Evolutionary conservation across 2,329 filamentous ascomycete species (phyloP), one percentile per base, ranked within the genome.

Genomic region (Diaporthe citri): DNA sequence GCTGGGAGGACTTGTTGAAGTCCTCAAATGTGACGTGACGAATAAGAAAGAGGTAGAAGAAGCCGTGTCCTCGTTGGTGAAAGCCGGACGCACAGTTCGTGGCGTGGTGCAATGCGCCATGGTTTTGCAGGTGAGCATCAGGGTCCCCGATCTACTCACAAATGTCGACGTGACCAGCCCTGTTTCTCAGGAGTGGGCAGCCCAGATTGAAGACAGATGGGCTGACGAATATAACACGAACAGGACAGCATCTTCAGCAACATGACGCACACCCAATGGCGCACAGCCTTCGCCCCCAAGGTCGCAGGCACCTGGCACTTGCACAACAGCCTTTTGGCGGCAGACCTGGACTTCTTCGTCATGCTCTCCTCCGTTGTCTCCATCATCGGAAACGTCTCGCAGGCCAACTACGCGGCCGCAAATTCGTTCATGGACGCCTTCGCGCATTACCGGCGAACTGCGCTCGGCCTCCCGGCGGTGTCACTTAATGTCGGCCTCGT

Each of bases 341-440:
- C 56, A 73, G 71, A 76, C 2, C 75, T 83, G 10, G 82, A 83
- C 72, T 81, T 83, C 76, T 83, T 83, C 75, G 72, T 83, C 60
- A 70, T 81, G 66, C 77, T 80, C 36, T 78, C 79, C 3, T 80
- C 78, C 7, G 60, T 78, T 22, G 76, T 77, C 6, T 78, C 76
- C 10, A 66, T 80, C 17, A 62, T 80, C 3, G 82, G 79, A 0
- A 75, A 75, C 20, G 59, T 76, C 3, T 76, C 75, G 1, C 82
- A 84, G 60, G 77, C 76, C 51, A 81, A 81, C 55, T 84, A 84
- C 56, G 75, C 77, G 17, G 81, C 81, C 1, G 81, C 76, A n/a
- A 83, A 83, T 71, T 75, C 79, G 6, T 82, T 78, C 75, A 73
- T 81, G 25, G 82, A 83, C 67, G 76, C 77, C 2, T 69, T 78